Conservation (phyloP, 169 alveolate species). For the Plasmodium adleri region DNA sequence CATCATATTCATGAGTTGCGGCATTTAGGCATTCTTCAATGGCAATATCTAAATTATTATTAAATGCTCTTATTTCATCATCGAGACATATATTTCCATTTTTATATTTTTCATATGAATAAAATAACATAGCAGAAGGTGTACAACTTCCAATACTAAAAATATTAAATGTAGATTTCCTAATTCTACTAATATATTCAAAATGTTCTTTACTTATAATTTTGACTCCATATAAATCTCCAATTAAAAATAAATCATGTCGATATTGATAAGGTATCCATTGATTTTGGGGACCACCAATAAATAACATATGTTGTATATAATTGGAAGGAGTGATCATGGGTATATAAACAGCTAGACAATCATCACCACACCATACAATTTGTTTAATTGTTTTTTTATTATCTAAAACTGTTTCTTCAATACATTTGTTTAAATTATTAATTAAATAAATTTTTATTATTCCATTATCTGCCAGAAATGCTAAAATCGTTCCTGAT, state of each 20-base stretch:
- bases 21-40: conserved; percentile 85
- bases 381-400: conserved; percentile 77
- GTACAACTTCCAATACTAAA: conserved; percentile 85
- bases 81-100: conserved; percentile 86
- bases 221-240: conserved; percentile 84
- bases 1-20: conserved; percentile 81
- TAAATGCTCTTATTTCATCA: conserved; percentile 85
- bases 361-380: conserved; percentile 88
- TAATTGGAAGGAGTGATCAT: conserved; percentile 77
- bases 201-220: conserved; percentile 76
- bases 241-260: conserved; percentile 64
- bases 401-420: conserved; percentile 69
- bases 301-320: conserved; percentile 76
- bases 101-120: conserved; percentile 83
- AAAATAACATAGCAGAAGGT: conserved; percentile 87
- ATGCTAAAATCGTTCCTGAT: conserved; percentile 66
- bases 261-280: conserved; percentile 85
- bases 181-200: conserved; percentile 81
- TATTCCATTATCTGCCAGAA: conserved; percentile 53
- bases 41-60: conserved; percentile 83
- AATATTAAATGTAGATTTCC: conserved; percentile 78
- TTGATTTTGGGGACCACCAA: conserved; percentile 85
- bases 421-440: conserved; percentile 60
- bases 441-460: conserved; percentile 76
- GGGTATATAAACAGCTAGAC: conserved; percentile 80